Evolutionary conservation across 2,329 filamentous ascomycete species (phyloP), one percentile per base, ranked within the genome.

Genomic region (Coniochaeta hoffmannii): DNA sequence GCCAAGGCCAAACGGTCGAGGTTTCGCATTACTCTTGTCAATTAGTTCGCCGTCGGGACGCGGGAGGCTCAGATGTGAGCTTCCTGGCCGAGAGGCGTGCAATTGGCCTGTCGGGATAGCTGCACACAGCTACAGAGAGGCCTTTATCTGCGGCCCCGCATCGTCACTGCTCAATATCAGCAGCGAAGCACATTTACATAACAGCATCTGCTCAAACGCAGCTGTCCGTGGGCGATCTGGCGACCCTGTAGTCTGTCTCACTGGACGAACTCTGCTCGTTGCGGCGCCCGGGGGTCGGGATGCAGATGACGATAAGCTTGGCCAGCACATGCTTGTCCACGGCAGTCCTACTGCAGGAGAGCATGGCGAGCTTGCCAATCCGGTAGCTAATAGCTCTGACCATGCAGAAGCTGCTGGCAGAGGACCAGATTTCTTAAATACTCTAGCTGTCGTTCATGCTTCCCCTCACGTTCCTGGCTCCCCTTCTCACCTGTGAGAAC

Each of bases 1-100:
- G 30, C 11, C 46, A 24, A 51, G 28, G 15, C n/a, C 12, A 30
- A 46, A 36, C 19, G 22, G 10, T 2, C 17, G 35, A 36, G 5
- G 36, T 26, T 46, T 51, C 30, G 26, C 49, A 51, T 51, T 51
- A 51, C 49, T 51, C 49, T 51, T 51, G 49, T 19, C 49, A 51
- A 51, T 51, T 51, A 51, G 15, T 31, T 51, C 28, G 11, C 26
- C 14, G 28, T 51, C 31, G 19, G 24, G 26, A 26, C 26, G 31
- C 49, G 49, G 49, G 49, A 46, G 28, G 49, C 28, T 51, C 28
- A 51, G 49, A 34, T 51, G 41, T 46, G 41, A 46, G 41, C 41
- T 28, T 28, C 24, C 10, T 19, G 12, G 7, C 17, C 17, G 9
- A 14, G 17, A 9, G 4, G 12, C 17, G 2, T 22, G 36, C 30